A percentile compares a stretch with the other conserved stretches of the same genome.
Conservation (phyloP, 1,139 yeast genomes). For the Geotrichum cucujoidarum region DNA sequence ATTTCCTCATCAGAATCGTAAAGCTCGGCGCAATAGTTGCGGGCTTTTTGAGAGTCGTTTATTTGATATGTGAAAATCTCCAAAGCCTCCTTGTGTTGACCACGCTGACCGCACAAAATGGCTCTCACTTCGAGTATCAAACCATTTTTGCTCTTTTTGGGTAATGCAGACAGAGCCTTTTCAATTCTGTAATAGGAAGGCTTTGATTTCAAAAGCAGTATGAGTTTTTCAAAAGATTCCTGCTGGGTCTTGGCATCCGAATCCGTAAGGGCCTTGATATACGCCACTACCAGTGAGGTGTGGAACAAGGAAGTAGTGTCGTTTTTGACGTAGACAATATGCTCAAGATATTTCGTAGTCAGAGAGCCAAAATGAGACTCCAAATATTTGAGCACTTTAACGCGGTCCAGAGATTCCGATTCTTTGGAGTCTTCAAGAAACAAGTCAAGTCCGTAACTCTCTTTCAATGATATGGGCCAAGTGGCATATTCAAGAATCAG, state of each 20-base stretch:
- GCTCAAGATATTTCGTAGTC: constrained; percentile 58
- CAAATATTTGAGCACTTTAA: constrained; percentile 49
- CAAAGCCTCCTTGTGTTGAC: constrained; percentile 63
- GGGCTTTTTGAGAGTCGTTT: constrained; percentile 53
- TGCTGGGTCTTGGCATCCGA: constrained; percentile 12
- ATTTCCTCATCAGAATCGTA: constrained; percentile 40
- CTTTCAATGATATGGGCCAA: constrained; percentile 49
- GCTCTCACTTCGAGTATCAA: constrained; percentile 46
- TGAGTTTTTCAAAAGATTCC: constrained; percentile 30
- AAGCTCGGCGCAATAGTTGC: constrained; percentile 52
- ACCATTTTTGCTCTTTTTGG: constrained; percentile 20
- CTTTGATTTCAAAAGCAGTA: not conserved
- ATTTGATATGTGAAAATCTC: constrained; percentile 58
- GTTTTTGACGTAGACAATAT: constrained; percentile 44
- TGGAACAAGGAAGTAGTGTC: constrained; percentile 46
- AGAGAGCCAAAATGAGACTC: constrained; percentile 34
- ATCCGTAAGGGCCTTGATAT: constrained; percentile 41
- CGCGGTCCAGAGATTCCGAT: constrained; percentile 54
- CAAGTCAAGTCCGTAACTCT: constrained; percentile 45
- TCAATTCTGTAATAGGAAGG: constrained; percentile 36
- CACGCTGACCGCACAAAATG: constrained; percentile 54
- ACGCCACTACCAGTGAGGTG: constrained; percentile 54
- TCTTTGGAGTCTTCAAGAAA: constrained; percentile 66
- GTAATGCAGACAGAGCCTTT: constrained; percentile 32
- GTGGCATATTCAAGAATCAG: constrained; percentile 56